phyloP scores from a whole-genome alignment of 169 alveolate species.

The Plasmodium berghei region DNA sequence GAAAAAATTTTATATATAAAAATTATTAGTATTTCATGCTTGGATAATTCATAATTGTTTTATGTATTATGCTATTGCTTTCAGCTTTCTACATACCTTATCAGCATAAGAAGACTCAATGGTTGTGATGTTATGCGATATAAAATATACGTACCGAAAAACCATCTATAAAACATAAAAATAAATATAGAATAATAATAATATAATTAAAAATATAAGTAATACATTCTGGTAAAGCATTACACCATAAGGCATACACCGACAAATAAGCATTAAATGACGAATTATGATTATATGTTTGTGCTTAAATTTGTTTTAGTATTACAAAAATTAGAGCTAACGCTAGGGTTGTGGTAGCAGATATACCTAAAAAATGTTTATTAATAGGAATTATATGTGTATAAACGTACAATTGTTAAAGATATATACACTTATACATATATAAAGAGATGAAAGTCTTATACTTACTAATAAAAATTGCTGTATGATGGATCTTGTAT shows the following conservation, averaged over 20 bases:
- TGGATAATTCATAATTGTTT: not conserved
- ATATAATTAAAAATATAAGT: not conserved
- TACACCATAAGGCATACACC: too few species aligned
- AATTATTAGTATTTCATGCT: not conserved
- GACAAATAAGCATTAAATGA: too few species aligned
- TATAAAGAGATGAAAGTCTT: not conserved
- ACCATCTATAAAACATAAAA: slow-evolving; percentile 23
- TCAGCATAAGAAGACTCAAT: slow-evolving; percentile 63
- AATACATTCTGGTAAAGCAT: not conserved
- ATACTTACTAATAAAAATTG: slow-evolving; percentile 44
- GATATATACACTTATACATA: not conserved
- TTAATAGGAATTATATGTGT: too few species aligned
- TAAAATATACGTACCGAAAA: slow-evolving; percentile 53
- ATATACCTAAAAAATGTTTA: slow-evolving; percentile 20
- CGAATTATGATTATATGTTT: too few species aligned
- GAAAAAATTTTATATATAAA: not conserved
- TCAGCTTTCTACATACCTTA: slow-evolving; percentile 16
- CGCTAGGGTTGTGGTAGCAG: slow-evolving; percentile 30
- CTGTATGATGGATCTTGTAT: slow-evolving; percentile 25
- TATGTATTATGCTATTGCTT: not conserved
- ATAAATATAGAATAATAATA: not conserved
- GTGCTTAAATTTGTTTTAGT: slow-evolving; percentile 1
- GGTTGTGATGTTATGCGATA: slow-evolving; percentile 37
- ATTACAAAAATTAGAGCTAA: slow-evolving; percentile 57
- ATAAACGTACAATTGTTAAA: not conserved